A percentile compares a stretch with the other conserved stretches of the same genome.
Evolutionary conservation across 1,284 basidiomycete genomes (phyloP).

Genomic region (Cronartium ribicola): DNA sequence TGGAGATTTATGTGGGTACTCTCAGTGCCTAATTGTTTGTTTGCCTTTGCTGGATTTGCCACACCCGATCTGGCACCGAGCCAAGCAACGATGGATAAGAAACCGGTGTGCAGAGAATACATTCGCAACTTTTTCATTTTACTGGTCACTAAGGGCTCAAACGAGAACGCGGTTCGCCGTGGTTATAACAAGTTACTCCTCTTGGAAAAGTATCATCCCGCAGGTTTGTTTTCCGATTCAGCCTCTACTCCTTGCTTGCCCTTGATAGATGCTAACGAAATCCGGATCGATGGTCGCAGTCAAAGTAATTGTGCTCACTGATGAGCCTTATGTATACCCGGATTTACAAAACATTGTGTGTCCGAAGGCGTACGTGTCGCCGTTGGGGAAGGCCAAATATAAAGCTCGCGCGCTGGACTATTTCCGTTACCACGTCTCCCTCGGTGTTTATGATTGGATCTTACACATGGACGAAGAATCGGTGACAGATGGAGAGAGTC

Average conservation of each 20-base stretch:
- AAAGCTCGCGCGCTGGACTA: slow-evolving; percentile 55
- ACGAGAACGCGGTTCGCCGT: slow-evolving; percentile 52
- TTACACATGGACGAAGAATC: slow-evolving; percentile 54
- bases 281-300: slow-evolving; percentile 42
- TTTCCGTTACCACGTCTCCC: slow-evolving; percentile 53
- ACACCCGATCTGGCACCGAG: slow-evolving; percentile 52
- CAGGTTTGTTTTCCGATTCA: slow-evolving; percentile 39
- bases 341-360: slow-evolving; percentile 54
- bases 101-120: slow-evolving; percentile 52
- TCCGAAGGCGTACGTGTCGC: slow-evolving; percentile 53
- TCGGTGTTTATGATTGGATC: slow-evolving; percentile 54
- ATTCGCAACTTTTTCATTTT: slow-evolving; percentile 54
- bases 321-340: slow-evolving; percentile 54
- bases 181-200: slow-evolving; percentile 53
- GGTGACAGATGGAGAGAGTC: slow-evolving; percentile 53
- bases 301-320: slow-evolving; percentile 53
- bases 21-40: slow-evolving; percentile 52
- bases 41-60: slow-evolving; percentile 51
- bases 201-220: slow-evolving; percentile 54
- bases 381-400: slow-evolving; percentile 54
- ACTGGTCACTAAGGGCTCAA: slow-evolving; percentile 54
- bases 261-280: background rate
- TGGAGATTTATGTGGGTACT: slow-evolving; percentile 54
- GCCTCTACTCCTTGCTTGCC: background rate
- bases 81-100: slow-evolving; percentile 50